Base-by-base conservation (phyloP, 345 rosid species). In the Hypericum androsaemum region DNA sequence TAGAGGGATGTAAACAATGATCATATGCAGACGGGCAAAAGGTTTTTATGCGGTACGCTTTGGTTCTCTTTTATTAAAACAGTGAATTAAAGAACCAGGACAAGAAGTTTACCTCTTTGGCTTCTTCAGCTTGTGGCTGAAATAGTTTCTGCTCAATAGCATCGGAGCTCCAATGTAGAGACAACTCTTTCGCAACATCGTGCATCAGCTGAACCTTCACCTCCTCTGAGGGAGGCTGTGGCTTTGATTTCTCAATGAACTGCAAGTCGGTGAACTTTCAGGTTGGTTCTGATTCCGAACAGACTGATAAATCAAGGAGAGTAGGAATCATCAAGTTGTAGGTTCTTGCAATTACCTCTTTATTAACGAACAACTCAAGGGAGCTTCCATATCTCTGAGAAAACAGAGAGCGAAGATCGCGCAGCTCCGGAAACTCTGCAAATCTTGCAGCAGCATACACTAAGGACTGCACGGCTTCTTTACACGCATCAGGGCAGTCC, bases 391-490 rank as follows among this genome's bases (percentile, higher is more conserved):
- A 92, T 81, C 72, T 76, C 12, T 77, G 84, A n/a, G 57, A 52
- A 57, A 92, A 85, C 9, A 72, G 12, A 38, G 69, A 62, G 44
- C 96, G 75, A 59, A 88, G 80, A 9, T 85, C 78, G 5, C 89
- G 83, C 10, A 84, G 72, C 66, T 88, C 96, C 0, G 92, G 96
- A 59, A 84, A 71, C 65, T 84, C 86, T 42, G 90, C 71, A 68
- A 88, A 73, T 73, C 95, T 76, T 46, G 98, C 95, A 8, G 98
- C 92, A n/a, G 95, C 94, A 39, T 81, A 77, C 40, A 76, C 64
- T 45, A 92, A 73, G 50, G 94, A 81, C 11, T 86, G 64, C 16
- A 78, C 69, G 45, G 95, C 88, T 68, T 81, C 90, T 61, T 57
- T 69, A 69, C 98, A 88, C 51, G 81, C 97, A 42, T 73, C 81